Base-by-base conservation (phyloP, 1,284 basidiomycete species). In the Ceratobasidium sp. region DNA sequence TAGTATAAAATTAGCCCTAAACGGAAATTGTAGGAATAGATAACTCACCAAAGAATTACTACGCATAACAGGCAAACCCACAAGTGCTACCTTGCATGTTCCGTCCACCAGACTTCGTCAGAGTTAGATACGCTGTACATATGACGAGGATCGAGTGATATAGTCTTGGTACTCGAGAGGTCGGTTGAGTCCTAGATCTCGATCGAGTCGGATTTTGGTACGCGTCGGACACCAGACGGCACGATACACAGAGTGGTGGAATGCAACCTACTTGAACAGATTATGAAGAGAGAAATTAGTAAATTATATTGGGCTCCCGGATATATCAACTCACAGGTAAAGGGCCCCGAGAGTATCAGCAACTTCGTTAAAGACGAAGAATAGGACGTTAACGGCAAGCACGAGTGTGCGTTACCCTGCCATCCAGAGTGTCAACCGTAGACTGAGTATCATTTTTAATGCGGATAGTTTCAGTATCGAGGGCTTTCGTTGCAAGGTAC, bases 391-490 rank as follows among this genome's bases (percentile, higher is more conserved):
- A 0, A 96, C 96, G 83, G n/a, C 96, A 97, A 12, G 87, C 86
- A 73, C 94, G 89, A 0, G 94, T 94, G 64, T 88, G 86, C 0
- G 91, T 85, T 0, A 93, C 87, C 96, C 96, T 97, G 0, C 87
- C 83, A 7, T 94, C 88, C 66, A 96, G 88, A 1, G 93, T 93
- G 79, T 93, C 91, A 10, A 96, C 90, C 1, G 94, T 94, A 79
- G 97, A 90, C 84, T 97, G 96, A 0, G 95, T 97, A 38, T 95
- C 91, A 85, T 97, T 97, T 85, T 97, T 96, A 86, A 97, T 92
- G 86, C 96, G 95, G 83, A 97, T 96, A 78, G 91, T 95, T 83
- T 97, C 96, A 80, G 97, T 88, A 83, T 97, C 96, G 64, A 97
- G 89, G 0, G 95, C 93, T 75, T 91, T 90, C 84, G 97, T 93